Evolutionary conservation across 441 rosid genomes (phyloP).

Genomic region (Monsonia emarginata): DNA sequence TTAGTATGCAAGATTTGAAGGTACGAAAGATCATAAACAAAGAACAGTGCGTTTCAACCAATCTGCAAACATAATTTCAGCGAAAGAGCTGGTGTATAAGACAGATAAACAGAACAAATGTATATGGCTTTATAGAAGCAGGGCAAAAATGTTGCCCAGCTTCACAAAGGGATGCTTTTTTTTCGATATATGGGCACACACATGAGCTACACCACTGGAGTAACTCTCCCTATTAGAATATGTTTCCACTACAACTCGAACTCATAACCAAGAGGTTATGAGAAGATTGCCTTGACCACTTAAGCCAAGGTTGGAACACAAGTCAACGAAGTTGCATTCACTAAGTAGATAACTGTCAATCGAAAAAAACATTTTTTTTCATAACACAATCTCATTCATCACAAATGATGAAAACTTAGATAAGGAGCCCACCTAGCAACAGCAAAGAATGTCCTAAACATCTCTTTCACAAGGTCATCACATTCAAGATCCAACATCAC

Average conservation of each 20-base stretch:
- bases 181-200: too few species aligned
- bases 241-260: too few species aligned
- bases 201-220: too few species aligned
- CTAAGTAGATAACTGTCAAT: not conserved
- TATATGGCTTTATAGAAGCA: not conserved
- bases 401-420: not conserved
- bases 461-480: conserved; percentile 59
- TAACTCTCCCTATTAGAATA: too few species aligned
- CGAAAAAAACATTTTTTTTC: not conserved
- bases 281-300: too few species aligned
- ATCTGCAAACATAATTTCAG: not conserved
- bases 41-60: not conserved
- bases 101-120: conserved; percentile 4
- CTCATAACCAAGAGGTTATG: too few species aligned
- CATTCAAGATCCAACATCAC: conserved; percentile 83
- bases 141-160: not conserved
- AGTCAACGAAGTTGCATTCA: not conserved
- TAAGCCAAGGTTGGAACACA: too few species aligned
- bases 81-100: not conserved
- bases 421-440: conserved; percentile 81
- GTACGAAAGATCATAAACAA: not conserved
- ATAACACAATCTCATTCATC: not conserved
- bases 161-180: too few species aligned
- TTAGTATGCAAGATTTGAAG: not conserved
- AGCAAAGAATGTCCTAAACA: conserved; percentile 68